Conservation (phyloP, 768 basidiomycete genomes). For the Panellus pusillus region DNA sequence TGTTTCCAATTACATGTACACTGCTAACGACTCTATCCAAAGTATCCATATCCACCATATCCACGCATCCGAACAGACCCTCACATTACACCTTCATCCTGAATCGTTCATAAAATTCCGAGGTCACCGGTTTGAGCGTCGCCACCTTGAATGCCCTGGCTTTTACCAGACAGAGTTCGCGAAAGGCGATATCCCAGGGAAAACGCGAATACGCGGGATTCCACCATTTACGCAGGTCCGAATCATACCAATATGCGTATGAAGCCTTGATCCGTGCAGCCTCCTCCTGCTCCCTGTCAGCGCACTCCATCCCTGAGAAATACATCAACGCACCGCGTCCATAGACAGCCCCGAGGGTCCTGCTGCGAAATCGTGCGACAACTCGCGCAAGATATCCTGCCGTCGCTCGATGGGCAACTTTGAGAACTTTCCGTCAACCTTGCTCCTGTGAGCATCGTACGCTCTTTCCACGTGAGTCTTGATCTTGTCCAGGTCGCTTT, state of each 20-base stretch:
- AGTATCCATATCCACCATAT: too few species aligned
- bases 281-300: slow-evolving; percentile 22
- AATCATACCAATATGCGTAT: slow-evolving; percentile 50
- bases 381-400: slow-evolving; percentile 50
- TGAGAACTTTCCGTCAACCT: slow-evolving; percentile 31
- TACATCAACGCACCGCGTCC: slow-evolving; percentile 12
- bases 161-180: slow-evolving; percentile 47
- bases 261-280: slow-evolving; percentile 49
- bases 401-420: slow-evolving; percentile 44
- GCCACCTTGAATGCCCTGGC: slow-evolving; percentile 31
- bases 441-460: slow-evolving; percentile 29
- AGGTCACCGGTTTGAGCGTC: slow-evolving; percentile 38
- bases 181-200: slow-evolving; percentile 52
- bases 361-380: slow-evolving; percentile 45
- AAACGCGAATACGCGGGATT: slow-evolving; percentile 33
- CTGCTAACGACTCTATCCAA: too few species aligned
- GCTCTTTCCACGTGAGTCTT: slow-evolving; percentile 40
- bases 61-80: too few species aligned
- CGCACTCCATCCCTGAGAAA: too few species aligned
- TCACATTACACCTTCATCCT: slow-evolving; percentile 28
- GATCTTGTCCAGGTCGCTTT: slow-evolving; percentile 39
- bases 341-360: slow-evolving; percentile 28
- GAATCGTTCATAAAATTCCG: slow-evolving; percentile 46
- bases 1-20: neutral
- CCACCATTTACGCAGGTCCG: slow-evolving; percentile 16